Conservation (phyloP, 1,284 basidiomycete species). For the Phaffia rhodozyma region DNA sequence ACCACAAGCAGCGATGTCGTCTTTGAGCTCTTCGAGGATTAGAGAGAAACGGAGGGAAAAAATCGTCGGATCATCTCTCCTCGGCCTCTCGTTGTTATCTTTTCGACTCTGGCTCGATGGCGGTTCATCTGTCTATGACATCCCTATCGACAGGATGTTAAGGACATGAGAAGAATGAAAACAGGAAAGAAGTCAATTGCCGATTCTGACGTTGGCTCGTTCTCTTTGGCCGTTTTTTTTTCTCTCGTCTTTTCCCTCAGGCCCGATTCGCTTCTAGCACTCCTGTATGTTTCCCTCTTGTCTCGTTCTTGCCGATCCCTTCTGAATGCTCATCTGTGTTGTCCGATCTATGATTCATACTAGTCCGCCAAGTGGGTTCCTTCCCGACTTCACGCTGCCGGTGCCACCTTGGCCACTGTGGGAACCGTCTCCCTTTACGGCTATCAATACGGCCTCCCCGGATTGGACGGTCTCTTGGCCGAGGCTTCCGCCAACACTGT, state of each 20-base stretch:
- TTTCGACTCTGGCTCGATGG: background rate
- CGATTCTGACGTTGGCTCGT: background rate
- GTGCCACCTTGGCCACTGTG: constrained; percentile 63
- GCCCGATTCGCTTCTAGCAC: constrained; percentile 14
- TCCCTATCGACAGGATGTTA: background rate
- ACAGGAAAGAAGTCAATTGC: background rate
- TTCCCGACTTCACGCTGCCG: constrained; percentile 66
- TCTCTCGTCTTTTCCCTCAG: background rate
- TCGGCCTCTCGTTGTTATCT: background rate
- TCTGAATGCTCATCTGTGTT: background rate
- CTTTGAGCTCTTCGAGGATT: too few species aligned
- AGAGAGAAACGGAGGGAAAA: too few species aligned
- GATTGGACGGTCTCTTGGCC: constrained; percentile 50
- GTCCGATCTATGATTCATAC: too few species aligned
- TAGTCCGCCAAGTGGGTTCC: constrained; percentile 33
- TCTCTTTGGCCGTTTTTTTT: background rate
- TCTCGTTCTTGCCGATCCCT: background rate
- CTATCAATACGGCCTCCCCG: constrained; percentile 78
- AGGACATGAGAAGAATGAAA: background rate
- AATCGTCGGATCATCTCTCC: background rate
- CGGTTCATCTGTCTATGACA: background rate
- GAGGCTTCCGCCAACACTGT: constrained; percentile 81
- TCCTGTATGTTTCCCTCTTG: constrained; percentile 9
- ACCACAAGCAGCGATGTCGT: too few species aligned
- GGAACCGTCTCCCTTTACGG: constrained; percentile 94